Conservation (phyloP, 2,329 filamentous ascomycete genomes). For the Aspergillus terreus region DNA sequence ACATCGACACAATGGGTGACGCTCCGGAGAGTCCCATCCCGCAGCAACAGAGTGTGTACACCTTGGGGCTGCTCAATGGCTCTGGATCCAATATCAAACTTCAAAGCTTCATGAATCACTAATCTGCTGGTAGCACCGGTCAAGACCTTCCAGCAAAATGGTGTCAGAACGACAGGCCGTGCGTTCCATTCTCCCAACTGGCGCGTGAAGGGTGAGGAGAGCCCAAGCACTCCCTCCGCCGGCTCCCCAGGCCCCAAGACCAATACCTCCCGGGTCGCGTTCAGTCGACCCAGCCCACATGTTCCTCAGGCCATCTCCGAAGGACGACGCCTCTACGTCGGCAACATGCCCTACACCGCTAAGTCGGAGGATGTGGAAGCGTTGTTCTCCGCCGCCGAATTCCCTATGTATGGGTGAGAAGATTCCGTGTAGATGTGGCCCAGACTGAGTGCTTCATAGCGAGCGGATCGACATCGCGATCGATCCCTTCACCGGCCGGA, state of each 20-base stretch:
- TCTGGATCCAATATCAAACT: conserved; percentile 10
- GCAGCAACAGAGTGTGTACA: conserved; percentile 33
- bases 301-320: conserved; percentile 37
- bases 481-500: conserved; percentile 64
- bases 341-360: conserved; percentile 55
- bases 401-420: conserved; percentile 29
- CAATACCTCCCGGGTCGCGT: conserved; percentile 28
- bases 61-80: conserved; percentile 15
- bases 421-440: conserved; percentile 4
- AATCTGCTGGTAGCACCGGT: conserved; percentile 26
- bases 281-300: conserved; percentile 27
- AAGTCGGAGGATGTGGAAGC: conserved; percentile 48
- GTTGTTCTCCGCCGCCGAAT: conserved; percentile 43
- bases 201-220: conserved; percentile 38
- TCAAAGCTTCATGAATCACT: conserved; percentile 11
- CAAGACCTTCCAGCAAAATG: conserved; percentile 28
- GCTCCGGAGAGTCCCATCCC: conserved; percentile 23
- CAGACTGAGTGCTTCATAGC: conserved; percentile 30
- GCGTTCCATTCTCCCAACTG: conserved; percentile 41
- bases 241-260: conserved; percentile 24
- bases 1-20: conserved; percentile 26
- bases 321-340: conserved; percentile 50
- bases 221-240: conserved; percentile 26
- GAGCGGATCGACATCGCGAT: conserved; percentile 65
- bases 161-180: conserved; percentile 33